Evolutionary conservation across 1,139 yeast species (phyloP).

Genomic region (Kodamaea sp.): DNA sequence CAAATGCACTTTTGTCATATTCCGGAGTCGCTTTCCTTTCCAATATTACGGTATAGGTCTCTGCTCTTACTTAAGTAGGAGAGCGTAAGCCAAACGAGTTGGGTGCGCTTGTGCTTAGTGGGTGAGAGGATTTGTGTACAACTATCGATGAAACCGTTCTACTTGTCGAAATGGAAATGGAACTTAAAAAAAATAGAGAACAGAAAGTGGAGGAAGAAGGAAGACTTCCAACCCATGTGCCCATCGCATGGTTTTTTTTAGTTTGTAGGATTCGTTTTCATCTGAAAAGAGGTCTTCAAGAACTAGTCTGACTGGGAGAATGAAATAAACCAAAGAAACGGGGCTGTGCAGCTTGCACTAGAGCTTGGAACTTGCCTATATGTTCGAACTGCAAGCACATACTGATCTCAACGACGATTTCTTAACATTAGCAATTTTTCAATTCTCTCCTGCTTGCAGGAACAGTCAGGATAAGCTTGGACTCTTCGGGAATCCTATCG

Average conservation of each 20-base stretch:
- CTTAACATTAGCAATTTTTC: slow-evolving; percentile 6
- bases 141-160: no score
- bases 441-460: not conserved
- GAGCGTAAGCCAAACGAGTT: no score
- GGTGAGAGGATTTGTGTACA: no score
- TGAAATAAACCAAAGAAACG: slow-evolving; percentile 1
- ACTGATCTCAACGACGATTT: slow-evolving; percentile 4
- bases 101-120: no score
- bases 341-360: not conserved
- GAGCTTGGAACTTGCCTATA: slow-evolving; percentile 1
- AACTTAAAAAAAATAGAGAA: no score
- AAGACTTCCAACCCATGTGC: not conserved
- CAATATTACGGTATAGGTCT: no score
- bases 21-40: slow-evolving; percentile 5
- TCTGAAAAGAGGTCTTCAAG: slow-evolving; percentile 9
- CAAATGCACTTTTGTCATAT: slow-evolving; percentile 6
- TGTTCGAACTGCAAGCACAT: not conserved
- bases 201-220: no score
- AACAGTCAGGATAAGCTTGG: slow-evolving; percentile 3
- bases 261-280: slow-evolving; percentile 10
- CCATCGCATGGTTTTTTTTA: slow-evolving; percentile 2
- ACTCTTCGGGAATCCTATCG: slow-evolving; percentile 10
- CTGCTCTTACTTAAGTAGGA: no score
- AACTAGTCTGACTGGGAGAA: slow-evolving; percentile 4
- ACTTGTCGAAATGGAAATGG: no score